Conservation (phyloP, 495 filamentous ascomycete species). For the Evernia prunastri region DNA sequence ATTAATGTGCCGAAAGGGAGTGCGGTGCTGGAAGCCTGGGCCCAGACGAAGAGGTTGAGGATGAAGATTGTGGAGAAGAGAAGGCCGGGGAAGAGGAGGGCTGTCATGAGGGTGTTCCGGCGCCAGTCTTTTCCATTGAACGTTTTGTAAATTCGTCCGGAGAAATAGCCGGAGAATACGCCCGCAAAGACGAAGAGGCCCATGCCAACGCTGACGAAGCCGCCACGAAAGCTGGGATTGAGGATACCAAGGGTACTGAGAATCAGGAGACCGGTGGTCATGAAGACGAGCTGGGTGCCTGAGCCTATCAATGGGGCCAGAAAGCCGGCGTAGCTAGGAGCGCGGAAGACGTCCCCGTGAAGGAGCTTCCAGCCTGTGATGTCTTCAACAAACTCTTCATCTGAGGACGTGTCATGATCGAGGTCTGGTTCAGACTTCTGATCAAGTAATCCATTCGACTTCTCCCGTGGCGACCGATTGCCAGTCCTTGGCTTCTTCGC, state of each 20-base stretch:
- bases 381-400: conserved; percentile 77
- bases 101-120: conserved; percentile 78
- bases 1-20: conserved; percentile 83
- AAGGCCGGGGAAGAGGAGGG: conserved; percentile 75
- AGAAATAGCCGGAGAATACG: conserved; percentile 89
- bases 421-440: conserved; percentile 53
- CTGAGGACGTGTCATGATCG: conserved; percentile 58
- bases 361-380: conserved; percentile 89
- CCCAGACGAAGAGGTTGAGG: conserved; percentile 90
- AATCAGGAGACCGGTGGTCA: conserved; percentile 70
- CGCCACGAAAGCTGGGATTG: conserved; percentile 88
- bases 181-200: conserved; percentile 87
- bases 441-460: conserved; percentile 57
- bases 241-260: conserved; percentile 76
- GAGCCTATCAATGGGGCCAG: conserved; percentile 84
- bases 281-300: conserved; percentile 84
- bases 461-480: conserved; percentile 47
- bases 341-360: conserved; percentile 90
- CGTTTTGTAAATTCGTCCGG: conserved; percentile 74
- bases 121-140: conserved; percentile 76
- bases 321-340: conserved; percentile 65
- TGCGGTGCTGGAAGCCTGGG: conserved; percentile 83
- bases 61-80: conserved; percentile 74
- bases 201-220: conserved; percentile 81
- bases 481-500: conserved; percentile 34